Conservation (phyloP, 495 filamentous ascomycete genomes). For the Thozetella sp. region DNA sequence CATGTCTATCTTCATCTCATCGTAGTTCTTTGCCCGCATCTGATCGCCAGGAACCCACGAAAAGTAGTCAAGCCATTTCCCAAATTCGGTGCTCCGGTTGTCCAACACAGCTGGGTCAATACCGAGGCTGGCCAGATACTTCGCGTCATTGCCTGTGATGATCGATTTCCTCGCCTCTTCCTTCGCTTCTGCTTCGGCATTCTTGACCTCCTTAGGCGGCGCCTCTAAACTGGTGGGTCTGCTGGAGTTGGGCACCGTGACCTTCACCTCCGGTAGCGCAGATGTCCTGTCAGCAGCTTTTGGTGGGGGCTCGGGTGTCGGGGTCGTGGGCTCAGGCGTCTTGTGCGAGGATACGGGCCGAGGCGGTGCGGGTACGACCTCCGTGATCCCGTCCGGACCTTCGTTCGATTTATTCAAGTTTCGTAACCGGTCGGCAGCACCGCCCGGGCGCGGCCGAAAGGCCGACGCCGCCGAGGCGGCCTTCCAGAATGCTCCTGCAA, state of each 20-base stretch:
- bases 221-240: conserved; percentile 34
- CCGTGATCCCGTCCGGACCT: conserved; percentile 84
- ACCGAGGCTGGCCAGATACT: conserved; percentile 76
- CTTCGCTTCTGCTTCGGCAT: conserved; percentile 30
- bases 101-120: conserved; percentile 72
- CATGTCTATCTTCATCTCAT: conserved; percentile 80
- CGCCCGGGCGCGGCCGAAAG: conserved; percentile 84
- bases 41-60: conserved; percentile 81
- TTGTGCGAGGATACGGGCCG: conserved; percentile 34
- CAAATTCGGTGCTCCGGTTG: conserved; percentile 65
- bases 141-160: conserved; percentile 72
- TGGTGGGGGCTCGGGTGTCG: conserved; percentile 18
- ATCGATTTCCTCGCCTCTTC: conserved; percentile 55
- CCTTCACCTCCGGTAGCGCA: conserved; percentile 51
- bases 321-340: conserved; percentile 12
- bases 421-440: conserved; percentile 73
- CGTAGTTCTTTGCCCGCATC: conserved; percentile 70
- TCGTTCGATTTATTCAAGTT: conserved; percentile 52
- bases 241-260: conserved; percentile 40
- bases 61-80: conserved; percentile 81
- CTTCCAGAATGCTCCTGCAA: conserved; percentile 79
- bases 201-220: conserved; percentile 41
- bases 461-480: conserved; percentile 77
- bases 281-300: conserved; percentile 30
- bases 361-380: conserved; percentile 79